phyloP scores from a whole-genome alignment of 306 rosid species.

The Cicer chorassanicum region DNA sequence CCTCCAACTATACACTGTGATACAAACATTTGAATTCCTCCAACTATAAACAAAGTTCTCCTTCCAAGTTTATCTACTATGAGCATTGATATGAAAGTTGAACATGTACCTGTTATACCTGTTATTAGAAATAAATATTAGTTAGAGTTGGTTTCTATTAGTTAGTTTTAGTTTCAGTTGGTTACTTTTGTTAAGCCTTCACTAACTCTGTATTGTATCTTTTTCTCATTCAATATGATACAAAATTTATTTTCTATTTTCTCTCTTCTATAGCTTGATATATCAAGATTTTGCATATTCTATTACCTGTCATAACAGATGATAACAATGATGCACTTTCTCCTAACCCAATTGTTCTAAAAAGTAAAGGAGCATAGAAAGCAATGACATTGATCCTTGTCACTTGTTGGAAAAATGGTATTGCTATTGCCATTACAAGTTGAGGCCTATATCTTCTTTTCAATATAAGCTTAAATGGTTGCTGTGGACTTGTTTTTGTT shows the following conservation, averaged over 20 bases:
- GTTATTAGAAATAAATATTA: too few relatives aligned
- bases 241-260: too few relatives aligned
- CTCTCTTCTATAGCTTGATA: too few relatives aligned
- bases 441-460: slow-evolving; percentile 55
- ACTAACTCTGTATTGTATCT: too few relatives aligned
- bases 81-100: slow-evolving; percentile 61
- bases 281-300: too few relatives aligned
- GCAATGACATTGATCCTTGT: slow-evolving; percentile 64
- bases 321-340: slow-evolving; percentile 58
- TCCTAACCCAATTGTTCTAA: slow-evolving; percentile 57
- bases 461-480: slow-evolving; percentile 43
- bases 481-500: slow-evolving; percentile 32
- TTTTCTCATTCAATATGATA: too few relatives aligned
- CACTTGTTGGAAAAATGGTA: slow-evolving; percentile 62
- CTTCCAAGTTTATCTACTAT: slow-evolving; percentile 58
- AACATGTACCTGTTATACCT: slow-evolving; percentile 49
- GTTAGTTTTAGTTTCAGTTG: too few relatives aligned
- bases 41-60: slow-evolving; percentile 50
- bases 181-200: too few relatives aligned
- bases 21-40: slow-evolving; percentile 54
- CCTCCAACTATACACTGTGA: slow-evolving; percentile 50
- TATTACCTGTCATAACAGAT: slow-evolving; percentile 48
- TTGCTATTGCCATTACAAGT: slow-evolving; percentile 59
- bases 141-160: too few relatives aligned
- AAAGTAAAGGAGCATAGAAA: slow-evolving; percentile 59